Evolutionary conservation across 495 filamentous ascomycete genomes (phyloP), one percentile per base, ranked within the genome.

Genomic region (Pseudomonodictys pantanalensis): DNA sequence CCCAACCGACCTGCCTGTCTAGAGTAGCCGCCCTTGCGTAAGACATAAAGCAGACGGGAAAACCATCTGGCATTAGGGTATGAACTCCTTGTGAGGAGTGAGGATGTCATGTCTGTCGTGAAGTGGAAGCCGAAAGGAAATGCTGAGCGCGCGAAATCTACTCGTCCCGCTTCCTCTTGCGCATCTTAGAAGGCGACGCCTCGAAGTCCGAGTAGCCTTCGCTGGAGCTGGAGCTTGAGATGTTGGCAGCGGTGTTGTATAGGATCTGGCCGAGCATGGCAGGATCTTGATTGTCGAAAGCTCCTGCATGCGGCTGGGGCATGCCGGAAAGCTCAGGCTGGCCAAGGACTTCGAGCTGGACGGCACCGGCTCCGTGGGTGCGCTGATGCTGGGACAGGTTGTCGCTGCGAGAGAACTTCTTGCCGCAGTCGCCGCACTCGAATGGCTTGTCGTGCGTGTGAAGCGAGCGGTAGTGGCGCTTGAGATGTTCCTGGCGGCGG

Each of bases 391-490:
- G 95, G 28, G 90, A 86, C 22, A 99, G 83, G 76, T 99, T 99
- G 75, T 99, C 95, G 66, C 88, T 92, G 56, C 95, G 88, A 1
- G 93, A 97, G 78, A 97, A 99, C 78, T 96, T 96, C 85, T 99
- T 99, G 58, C 93, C 92, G 66, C 95, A 99, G 76, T 97, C 92
- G 58, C 83, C 77, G 76, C 95, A 99, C 73, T 96, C 90, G 71
- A 97, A 97, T 6, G 95, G 95, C 84, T 99, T 99, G 58, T 97
- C 93, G 65, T 95, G 85, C 1, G 95, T 99, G 78, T 97, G 95
- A 41, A 99, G 89, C 35, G 95, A 97, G 43, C 95, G 85, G 79
- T 96, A 96, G 78, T 99, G 95, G 58, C 95, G 90, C 85, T 97
- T 97, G 56, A 99, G 86, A 68, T 99, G 95, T 72, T 99, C 95